These are phyloP conservation scores for Umbelopsis vinacea DNA, from an alignment of 192 early-diverging fungal species.

Conservation along the genomic window DNA sequence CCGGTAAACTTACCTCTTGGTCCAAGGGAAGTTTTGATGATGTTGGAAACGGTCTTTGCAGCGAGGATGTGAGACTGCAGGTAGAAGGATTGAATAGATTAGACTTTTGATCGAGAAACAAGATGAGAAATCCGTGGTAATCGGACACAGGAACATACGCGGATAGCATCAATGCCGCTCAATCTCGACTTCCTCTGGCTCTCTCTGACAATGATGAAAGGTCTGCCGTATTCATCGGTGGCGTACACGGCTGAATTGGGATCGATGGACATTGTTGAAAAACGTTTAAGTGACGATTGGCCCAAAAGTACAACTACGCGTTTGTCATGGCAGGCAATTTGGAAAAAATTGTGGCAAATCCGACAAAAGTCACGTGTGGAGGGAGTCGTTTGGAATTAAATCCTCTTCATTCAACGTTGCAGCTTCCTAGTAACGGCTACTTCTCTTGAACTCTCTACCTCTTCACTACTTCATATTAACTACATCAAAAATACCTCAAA, in stretches of 20 bases:
- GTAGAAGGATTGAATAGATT: neutral
- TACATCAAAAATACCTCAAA: no score
- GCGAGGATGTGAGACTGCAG: constrained; percentile 95
- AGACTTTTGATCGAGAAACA: neutral
- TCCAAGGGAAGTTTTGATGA: constrained; percentile 97
- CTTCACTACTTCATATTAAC: no score
- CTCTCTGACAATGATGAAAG: constrained; percentile 98
- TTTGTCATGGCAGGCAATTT: neutral
- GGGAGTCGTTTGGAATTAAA: no score
- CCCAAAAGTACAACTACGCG: neutral
- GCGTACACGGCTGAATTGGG: constrained; percentile 79
- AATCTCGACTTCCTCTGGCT: constrained; percentile 91
- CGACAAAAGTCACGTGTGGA: neutral
- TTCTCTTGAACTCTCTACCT: no score
- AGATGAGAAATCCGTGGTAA: neutral
- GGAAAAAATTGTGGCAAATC: constrained; percentile 5
- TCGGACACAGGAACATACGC: constrained; percentile 61
- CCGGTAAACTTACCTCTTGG: constrained; percentile 78
- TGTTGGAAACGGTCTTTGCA: constrained; percentile 95
- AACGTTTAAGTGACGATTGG: neutral
- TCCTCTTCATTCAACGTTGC: no score
- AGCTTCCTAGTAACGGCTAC: neutral
- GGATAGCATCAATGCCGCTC: constrained; percentile 92
- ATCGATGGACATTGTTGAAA: constrained; percentile 29
- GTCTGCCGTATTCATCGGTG: constrained; percentile 95